Evolutionary conservation across 192 early-diverging fungal genomes (phyloP), one percentile per base, ranked within the genome.

Genomic region (Podila verticillata): DNA sequence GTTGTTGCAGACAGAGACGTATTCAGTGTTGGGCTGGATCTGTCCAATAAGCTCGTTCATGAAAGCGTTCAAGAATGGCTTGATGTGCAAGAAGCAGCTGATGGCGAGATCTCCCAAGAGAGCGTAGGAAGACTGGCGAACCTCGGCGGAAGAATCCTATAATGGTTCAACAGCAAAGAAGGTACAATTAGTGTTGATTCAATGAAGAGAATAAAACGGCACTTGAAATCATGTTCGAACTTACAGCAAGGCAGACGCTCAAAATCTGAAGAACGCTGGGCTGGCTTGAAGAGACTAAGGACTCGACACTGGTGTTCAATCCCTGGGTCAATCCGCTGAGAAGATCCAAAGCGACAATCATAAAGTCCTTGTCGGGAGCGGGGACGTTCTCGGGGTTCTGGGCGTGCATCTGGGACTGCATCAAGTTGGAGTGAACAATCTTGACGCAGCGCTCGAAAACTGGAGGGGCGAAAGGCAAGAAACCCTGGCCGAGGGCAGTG

Each of bases 71-170:
- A 99, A 77, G 72, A 91, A 91, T n/a, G 95, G 91, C 72, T 87
- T 88, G 20, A 99, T 86, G 35, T 93, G 90, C 65, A 83, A 77
- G 82, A 97, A 99, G 67, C 91, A 92, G 65, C 91, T 89, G 62
- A 97, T 97, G n/a, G 96, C 92, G 71, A 99, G 87, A 81, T 99
- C 98, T 47, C 98, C 98, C 28, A 99, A 85, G 47, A 99, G 90
- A 8, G 97, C 97, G 85, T 95, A 98, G 17, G 98, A 92, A 39
- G 94, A 96, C 84, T 98, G 97, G 61, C 96, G 92, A 35, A 99
- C 96, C 70, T 99, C 93, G 19, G 89, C 83, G 48, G 88, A 86
- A 3, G 87, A 66, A 61, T 93, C 91, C 68, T 87, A 58, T 12
- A 54, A 63, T 8, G 35, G 3, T 54, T 13, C 32, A 57, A 35